phyloP scores from a whole-genome alignment of 805 yeast species.

The Brettanomyces anomalus region DNA sequence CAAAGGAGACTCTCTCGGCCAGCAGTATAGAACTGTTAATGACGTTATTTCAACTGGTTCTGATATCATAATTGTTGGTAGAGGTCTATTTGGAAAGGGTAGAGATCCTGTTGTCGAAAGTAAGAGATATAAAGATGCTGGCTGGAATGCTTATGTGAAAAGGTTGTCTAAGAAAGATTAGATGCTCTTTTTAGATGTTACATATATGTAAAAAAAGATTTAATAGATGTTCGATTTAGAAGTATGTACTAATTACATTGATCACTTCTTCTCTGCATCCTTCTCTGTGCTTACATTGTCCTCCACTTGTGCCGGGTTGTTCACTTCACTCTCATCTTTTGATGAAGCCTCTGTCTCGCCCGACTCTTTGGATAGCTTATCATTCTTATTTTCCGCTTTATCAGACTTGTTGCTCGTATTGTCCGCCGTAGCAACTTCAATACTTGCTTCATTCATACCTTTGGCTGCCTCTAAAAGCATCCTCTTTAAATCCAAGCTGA shows the following conservation, averaged over 20 bases:
- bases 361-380: not conserved
- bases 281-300: not conserved
- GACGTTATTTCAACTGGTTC: constrained; percentile 81
- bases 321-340: not conserved
- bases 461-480: constrained; percentile 3
- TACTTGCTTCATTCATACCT: constrained; percentile 1
- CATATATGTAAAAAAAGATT: not conserved
- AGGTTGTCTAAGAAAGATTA: constrained; percentile 14
- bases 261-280: not conserved
- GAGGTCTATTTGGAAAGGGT: constrained; percentile 92
- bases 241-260: not conserved
- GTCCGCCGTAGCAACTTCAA: too few relatives aligned
- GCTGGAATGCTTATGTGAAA: constrained; percentile 82
- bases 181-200: not conserved
- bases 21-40: constrained; percentile 88
- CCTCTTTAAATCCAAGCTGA: constrained; percentile 18
- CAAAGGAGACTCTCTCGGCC: constrained; percentile 92
- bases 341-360: not conserved
- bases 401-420: constrained; percentile 1
- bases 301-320: not conserved
- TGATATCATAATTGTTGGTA: constrained; percentile 95
- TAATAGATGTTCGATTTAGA: not conserved
- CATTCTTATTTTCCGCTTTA: not conserved
- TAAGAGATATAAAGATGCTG: constrained; percentile 81
- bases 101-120: constrained; percentile 88